Evolutionary conservation across 495 filamentous ascomycete genomes (phyloP), one percentile per base, ranked within the genome.

Genomic region (Pyrenula massariospora): DNA sequence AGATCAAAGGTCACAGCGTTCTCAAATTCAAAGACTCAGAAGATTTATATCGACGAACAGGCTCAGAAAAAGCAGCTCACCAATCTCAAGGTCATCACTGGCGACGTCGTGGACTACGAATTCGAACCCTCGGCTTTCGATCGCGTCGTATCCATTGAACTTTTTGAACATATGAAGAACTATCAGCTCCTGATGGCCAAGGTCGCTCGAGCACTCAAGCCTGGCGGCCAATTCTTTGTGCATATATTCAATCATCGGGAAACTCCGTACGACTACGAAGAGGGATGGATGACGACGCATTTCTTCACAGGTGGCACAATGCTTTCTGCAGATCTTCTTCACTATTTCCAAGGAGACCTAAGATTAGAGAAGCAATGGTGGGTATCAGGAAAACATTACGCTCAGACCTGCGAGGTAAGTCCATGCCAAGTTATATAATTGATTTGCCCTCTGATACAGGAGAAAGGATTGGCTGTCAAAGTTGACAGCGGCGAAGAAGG

Each of bases 101-200:
- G 79, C 19, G 70, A 86, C 60, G 76, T 79, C 22, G 80, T 78
- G 20, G 71, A 75, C 50, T 80, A 83, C 61, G 78, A 84, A 55
- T 86, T 86, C 57, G 67, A 75, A 54, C 62, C 64, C 21, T 66
- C 69, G 48, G 63, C 58, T 25, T 86, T 77, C 58, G 83, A 86
- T 59, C 74, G 83, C 2, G 77, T 84, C 1, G 62, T 85, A 23
- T 80, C 77, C 2, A 81, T 86, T 57, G 82, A 85, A 69, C 72
- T 87, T 22, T 85, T 87, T 62, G 84, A 87, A 63, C 84, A 87
- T 64, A 85, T 87, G 83, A 87, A 87, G 63, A 87, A 86, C 60
- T 85, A 86, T 68, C 74, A 82, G 57, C 66, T 78, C 10, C 75
- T 87, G 31, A 75, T 86, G 73, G 76, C 73, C 12, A 86, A 86